Evolutionary conservation across 2,329 filamentous ascomycete genomes (phyloP).

Genomic region (Orbilia blumenaviensis): DNA sequence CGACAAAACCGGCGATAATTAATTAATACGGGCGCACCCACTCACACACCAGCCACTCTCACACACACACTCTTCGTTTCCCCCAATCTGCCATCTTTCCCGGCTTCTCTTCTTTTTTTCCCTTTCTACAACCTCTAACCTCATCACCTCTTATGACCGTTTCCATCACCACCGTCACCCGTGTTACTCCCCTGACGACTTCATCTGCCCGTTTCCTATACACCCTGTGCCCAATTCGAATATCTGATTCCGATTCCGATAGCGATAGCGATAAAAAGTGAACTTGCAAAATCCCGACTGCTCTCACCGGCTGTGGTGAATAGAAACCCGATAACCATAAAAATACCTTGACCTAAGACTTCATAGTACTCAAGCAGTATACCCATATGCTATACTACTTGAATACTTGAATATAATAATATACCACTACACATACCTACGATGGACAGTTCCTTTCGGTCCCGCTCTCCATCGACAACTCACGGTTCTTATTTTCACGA

Average conservation of each 20-base stretch:
- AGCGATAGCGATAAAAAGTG: too few species aligned
- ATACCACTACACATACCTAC: too few species aligned
- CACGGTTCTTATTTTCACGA: conserved; percentile 50
- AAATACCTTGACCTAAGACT: too few species aligned
- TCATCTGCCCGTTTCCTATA: background rate
- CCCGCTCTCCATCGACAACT: conserved; percentile 30
- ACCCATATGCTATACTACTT: too few species aligned
- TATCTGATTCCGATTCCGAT: background rate
- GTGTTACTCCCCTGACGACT: background rate
- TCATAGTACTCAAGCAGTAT: too few species aligned
- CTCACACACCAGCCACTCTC: background rate
- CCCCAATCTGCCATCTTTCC: too few species aligned
- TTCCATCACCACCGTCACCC: background rate
- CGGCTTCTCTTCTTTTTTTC: too few species aligned
- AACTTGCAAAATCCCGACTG: background rate
- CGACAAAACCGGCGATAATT: conserved; percentile 13
- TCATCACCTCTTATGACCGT: too few species aligned
- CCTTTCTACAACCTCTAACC: too few species aligned
- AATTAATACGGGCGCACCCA: background rate
- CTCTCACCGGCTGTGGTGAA: conserved; percentile 13
- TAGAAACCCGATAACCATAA: too few species aligned
- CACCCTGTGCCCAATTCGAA: conserved; percentile 12
- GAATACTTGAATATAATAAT: too few species aligned
- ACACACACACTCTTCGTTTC: conserved; percentile 4
- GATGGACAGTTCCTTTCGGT: conserved; percentile 47